Conservation (phyloP, 108 stramenopile genomes). For the Cyclostephanos invisitatus region DNA sequence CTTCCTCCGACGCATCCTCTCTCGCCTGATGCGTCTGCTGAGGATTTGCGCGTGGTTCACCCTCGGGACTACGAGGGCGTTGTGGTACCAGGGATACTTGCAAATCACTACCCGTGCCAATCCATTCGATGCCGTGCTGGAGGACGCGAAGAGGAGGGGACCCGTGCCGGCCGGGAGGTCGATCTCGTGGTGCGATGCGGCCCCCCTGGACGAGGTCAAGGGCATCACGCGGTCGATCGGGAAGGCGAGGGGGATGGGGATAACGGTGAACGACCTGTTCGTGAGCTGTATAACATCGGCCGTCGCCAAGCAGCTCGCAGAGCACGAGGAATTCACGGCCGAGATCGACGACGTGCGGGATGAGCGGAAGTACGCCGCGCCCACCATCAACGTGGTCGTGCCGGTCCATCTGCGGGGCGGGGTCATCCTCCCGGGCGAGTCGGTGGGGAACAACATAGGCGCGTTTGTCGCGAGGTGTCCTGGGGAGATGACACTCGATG, state of each 20-base stretch:
- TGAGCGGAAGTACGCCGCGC: conserved; percentile 15
- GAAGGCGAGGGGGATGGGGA: conserved; percentile 31
- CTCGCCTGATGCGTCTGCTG: conserved; percentile 36
- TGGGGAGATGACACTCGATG: conserved; percentile 49
- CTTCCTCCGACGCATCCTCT: conserved; percentile 30
- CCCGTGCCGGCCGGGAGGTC: conserved; percentile 41
- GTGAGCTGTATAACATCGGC: conserved; percentile 73
- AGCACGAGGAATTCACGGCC: conserved; percentile 44
- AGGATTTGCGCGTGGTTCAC: conserved; percentile 63
- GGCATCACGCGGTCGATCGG: conserved; percentile 47
- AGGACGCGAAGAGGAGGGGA: conserved; percentile 36
- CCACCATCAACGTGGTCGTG: conserved; percentile 65
- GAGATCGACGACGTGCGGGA: conserved; percentile 13
- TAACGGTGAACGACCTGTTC: conserved; percentile 87
- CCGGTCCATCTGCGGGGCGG: conserved; percentile 87
- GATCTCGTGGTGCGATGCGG: conserved; percentile 73
- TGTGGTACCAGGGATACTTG: conserved; percentile 62
- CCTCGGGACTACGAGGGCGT: conserved; percentile 49
- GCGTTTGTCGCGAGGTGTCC: conserved; percentile 75
- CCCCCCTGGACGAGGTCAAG: conserved; percentile 76
- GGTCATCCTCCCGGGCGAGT: conserved; percentile 67
- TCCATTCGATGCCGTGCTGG: conserved; percentile 58
- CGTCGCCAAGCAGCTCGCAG: conserved; percentile 64
- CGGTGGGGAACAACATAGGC: conserved; percentile 86
- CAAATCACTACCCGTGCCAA: conserved; percentile 42